Conservation (phyloP, 2,329 filamentous ascomycete genomes). For the Calonectria montana region DNA sequence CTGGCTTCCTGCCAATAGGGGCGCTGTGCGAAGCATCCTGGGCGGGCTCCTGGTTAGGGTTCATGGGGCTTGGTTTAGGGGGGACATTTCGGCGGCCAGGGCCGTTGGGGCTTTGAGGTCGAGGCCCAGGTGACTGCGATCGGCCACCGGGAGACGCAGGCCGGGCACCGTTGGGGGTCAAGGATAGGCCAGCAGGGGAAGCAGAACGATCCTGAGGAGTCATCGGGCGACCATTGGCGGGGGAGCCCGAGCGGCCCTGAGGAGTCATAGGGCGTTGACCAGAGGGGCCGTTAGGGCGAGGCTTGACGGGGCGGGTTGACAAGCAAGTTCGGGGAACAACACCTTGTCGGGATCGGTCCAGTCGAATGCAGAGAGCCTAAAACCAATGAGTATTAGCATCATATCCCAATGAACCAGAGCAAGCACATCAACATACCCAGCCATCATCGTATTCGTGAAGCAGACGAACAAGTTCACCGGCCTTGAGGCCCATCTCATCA, state of each 20-base stretch:
- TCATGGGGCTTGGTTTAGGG: constrained; percentile 60
- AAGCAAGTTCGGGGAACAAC: constrained; percentile 94
- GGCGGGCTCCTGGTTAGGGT: constrained; percentile 50
- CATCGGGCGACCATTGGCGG: constrained; percentile 43
- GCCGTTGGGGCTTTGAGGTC: constrained; percentile 56
- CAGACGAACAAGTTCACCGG: constrained; percentile 87
- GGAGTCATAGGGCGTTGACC: constrained; percentile 52
- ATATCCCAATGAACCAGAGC: background rate
- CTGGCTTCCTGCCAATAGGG: constrained; percentile 65
- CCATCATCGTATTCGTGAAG: constrained; percentile 98
- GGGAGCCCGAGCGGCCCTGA: constrained; percentile 54
- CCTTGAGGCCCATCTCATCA: constrained; percentile 85
- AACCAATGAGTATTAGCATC: constrained; percentile 44
- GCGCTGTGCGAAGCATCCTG: constrained; percentile 50
- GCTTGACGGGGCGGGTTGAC: constrained; percentile 91
- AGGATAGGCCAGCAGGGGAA: constrained; percentile 49
- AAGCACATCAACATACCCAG: constrained; percentile 75
- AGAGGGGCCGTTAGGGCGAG: constrained; percentile 66
- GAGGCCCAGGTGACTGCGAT: constrained; percentile 40
- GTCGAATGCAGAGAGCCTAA: constrained; percentile 88
- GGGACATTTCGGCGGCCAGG: constrained; percentile 55
- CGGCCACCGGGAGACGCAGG: constrained; percentile 40
- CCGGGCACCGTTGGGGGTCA: constrained; percentile 35
- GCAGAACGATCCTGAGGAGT: constrained; percentile 46
- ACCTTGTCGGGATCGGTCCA: constrained; percentile 92